phyloP scores from a whole-genome alignment of 2,329 filamentous ascomycete genomes.

The Orbilia javanica region DNA sequence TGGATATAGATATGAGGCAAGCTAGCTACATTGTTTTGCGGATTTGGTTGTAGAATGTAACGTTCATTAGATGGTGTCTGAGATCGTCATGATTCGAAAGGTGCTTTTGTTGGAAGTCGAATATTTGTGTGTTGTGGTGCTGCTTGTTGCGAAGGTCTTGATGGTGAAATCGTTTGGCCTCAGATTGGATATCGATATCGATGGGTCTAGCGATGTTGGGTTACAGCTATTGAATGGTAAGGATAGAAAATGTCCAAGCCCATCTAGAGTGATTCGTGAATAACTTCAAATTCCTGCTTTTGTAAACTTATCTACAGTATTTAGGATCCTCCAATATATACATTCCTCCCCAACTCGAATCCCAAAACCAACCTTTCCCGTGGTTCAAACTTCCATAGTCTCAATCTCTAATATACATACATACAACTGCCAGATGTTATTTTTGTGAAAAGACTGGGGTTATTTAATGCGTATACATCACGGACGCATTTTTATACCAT shows the following conservation, averaged over 20 bases:
- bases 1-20: background rate
- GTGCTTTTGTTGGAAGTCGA: constrained; percentile 20
- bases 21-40: constrained; percentile 27
- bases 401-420: constrained; percentile 25
- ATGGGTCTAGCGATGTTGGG: background rate
- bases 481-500: constrained; percentile 96
- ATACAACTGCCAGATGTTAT: background rate
- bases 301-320: constrained; percentile 13
- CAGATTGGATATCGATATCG: too few species aligned
- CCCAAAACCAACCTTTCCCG: background rate
- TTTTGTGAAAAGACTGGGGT: too few species aligned
- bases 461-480: constrained; percentile 82
- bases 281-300: background rate
- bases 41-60: background rate
- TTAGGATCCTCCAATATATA: constrained; percentile 15
- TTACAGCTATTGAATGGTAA: too few species aligned
- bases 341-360: background rate
- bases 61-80: background rate
- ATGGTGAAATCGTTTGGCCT: background rate
- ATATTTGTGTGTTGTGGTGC: constrained; percentile 23
- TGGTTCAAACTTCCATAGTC: background rate
- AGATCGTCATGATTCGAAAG: background rate
- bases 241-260: too few species aligned
- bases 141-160: background rate
- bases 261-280: background rate